Percentiles rank a stretch among this genome's conserved stretches.
phyloP scores from a whole-genome alignment of 208 protist species.

The Leishmania arabica region DNA sequence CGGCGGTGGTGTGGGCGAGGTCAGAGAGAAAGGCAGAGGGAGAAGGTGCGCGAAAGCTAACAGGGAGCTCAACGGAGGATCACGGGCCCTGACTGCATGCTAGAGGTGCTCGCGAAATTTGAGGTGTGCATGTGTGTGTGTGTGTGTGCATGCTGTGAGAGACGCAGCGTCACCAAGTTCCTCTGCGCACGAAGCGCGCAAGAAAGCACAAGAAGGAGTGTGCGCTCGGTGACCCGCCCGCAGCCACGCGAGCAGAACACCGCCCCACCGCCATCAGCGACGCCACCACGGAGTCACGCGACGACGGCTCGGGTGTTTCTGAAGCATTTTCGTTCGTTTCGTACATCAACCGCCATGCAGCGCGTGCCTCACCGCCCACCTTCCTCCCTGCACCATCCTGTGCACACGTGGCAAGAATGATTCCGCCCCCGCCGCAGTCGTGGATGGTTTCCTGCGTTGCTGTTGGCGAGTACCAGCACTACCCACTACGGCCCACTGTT shows the following conservation, averaged over 20 bases:
- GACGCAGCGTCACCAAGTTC: neutral
- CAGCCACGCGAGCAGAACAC: neutral
- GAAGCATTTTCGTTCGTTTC: too few relatives aligned
- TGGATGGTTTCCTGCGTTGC: neutral
- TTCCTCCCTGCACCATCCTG: neutral
- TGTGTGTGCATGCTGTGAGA: neutral
- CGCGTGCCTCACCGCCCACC: too few relatives aligned
- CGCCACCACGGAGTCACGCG: neutral
- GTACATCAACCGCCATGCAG: too few relatives aligned
- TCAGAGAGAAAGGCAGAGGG: neutral
- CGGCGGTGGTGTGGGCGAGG: neutral
- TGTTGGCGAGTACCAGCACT: neutral
- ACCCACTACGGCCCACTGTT: neutral
- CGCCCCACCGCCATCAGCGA: neutral
- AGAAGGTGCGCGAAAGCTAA: neutral
- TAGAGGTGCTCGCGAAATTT: neutral
- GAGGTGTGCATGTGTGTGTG: neutral
- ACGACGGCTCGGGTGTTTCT: neutral
- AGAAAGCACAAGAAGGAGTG: neutral
- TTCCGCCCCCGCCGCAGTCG: neutral
- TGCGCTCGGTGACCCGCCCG: neutral
- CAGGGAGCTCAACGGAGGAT: neutral
- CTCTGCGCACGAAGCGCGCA: neutral
- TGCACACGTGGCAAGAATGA: neutral
- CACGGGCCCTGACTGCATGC: neutral